Percentiles rank a stretch among this genome's conserved stretches.
Conservation (phyloP, 2,329 filamentous ascomycete genomes). For the Elsinoe australis region DNA sequence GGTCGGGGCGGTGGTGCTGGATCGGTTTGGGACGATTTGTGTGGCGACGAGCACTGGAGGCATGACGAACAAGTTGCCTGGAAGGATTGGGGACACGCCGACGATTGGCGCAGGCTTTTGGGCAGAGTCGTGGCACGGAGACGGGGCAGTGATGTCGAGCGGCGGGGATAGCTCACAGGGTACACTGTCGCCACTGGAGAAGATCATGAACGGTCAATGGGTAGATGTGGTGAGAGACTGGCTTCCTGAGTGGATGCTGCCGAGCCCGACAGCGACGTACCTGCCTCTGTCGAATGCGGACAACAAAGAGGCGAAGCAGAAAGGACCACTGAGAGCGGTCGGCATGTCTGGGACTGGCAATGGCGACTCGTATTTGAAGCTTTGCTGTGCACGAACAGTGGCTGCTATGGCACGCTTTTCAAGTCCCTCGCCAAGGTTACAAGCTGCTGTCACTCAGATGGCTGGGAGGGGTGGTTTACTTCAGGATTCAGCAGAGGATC, state of each 20-base stretch:
- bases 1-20: constrained; percentile 72
- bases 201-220: constrained; percentile 34
- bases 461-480: constrained; percentile 66
- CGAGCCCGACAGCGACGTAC: constrained; percentile 30
- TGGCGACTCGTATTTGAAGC: constrained; percentile 75
- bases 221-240: constrained; percentile 52
- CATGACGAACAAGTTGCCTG: constrained; percentile 80
- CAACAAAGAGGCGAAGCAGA: neutral
- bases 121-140: constrained; percentile 72
- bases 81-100: constrained; percentile 78
- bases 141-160: constrained; percentile 20
- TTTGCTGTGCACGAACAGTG: constrained; percentile 62
- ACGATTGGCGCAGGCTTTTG: constrained; percentile 79
- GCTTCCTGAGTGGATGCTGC: constrained; percentile 37
- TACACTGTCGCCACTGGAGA: constrained; percentile 24
- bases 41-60: constrained; percentile 63
- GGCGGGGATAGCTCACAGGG: constrained; percentile 2
- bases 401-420: constrained; percentile 64
- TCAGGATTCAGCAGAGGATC: constrained; percentile 62
- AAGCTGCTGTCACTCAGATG: constrained; percentile 55
- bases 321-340: constrained; percentile 21
- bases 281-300: constrained; percentile 21
- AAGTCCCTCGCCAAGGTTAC: constrained; percentile 38
- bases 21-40: constrained; percentile 66
- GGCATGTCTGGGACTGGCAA: constrained; percentile 52